These are phyloP conservation scores for Petrea volubilis DNA, from an alignment of 257 asterid genomes.

Conservation along the genomic window DNA sequence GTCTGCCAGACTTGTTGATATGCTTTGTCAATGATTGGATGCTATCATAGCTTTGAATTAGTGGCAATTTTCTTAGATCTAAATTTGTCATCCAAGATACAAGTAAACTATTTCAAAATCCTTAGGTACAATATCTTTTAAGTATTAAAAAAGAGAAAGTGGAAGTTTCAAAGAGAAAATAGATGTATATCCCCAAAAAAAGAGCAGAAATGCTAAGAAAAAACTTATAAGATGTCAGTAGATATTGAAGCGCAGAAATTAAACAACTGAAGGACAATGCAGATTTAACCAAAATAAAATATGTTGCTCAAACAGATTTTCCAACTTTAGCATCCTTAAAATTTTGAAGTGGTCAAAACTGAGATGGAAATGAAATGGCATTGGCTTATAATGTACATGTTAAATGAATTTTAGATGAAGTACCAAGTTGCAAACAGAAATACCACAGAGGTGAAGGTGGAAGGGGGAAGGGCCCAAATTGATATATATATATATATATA, in stretches of 20 bases:
- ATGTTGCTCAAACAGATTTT: neutral
- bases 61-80: slow-evolving; percentile 70
- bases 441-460: neutral
- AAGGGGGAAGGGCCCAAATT: neutral
- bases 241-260: neutral
- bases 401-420: neutral
- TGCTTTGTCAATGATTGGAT: slow-evolving; percentile 61
- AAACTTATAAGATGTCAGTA: neutral
- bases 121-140: neutral
- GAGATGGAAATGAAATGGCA: neutral
- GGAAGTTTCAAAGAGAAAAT: neutral
- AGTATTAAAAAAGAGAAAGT: neutral
- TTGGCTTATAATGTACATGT: neutral
- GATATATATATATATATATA: neutral
- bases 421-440: neutral
- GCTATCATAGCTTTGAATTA: slow-evolving; percentile 70
- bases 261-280: neutral
- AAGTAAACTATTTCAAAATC: slow-evolving; percentile 1
- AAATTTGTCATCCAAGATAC: slow-evolving; percentile 22
- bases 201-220: neutral
- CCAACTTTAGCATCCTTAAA: neutral
- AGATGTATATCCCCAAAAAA: neutral
- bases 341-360: neutral
- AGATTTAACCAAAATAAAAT: neutral
- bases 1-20: slow-evolving; percentile 68